phyloP scores from a whole-genome alignment of 768 basidiomycete species.

The Chalciporus pseudorubinellus region DNA sequence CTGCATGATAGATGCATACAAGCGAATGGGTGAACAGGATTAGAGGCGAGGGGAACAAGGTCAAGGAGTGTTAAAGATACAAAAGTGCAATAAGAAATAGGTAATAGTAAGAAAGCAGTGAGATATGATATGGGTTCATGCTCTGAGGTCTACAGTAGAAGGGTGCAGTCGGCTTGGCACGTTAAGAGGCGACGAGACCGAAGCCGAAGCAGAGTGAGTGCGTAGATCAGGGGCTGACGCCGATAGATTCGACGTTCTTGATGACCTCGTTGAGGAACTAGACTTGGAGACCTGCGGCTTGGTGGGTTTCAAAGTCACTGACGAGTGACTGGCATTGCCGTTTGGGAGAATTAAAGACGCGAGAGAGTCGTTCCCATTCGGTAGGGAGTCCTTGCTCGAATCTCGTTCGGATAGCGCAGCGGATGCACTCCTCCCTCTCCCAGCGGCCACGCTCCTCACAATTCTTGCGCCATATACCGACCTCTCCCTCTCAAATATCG shows the following conservation, averaged over 20 bases:
- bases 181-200: conserved; percentile 10
- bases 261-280: conserved; percentile 3
- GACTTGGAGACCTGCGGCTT: conserved; percentile 11
- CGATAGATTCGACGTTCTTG: conserved; percentile 17
- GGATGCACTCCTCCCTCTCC: conserved; percentile 42
- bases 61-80: conserved; percentile 21
- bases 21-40: conserved; percentile 4
- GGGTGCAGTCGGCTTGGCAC: conserved; percentile 13
- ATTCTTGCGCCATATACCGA: conserved; percentile 45
- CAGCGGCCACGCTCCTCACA: conserved; percentile 54
- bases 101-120: conserved; percentile 13
- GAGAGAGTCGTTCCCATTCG: conserved; percentile 11
- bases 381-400: conserved; percentile 12
- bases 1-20: background rate
- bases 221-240: conserved; percentile 28
- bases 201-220: conserved; percentile 7
- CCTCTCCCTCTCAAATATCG: conserved; percentile 18
- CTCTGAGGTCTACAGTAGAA: conserved; percentile 21
- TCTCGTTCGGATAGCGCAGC: conserved; percentile 31
- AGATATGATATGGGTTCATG: conserved; percentile 25
- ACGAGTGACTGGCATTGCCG: conserved; percentile 20
- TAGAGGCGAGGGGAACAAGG: background rate
- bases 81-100: conserved; percentile 19
- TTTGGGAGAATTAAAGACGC: conserved; percentile 19
- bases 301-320: conserved; percentile 22